Evolutionary conservation across 306 rosid species (phyloP), one percentile per base, ranked within the genome.

Genomic region (Astragalus glycyphyllos): DNA sequence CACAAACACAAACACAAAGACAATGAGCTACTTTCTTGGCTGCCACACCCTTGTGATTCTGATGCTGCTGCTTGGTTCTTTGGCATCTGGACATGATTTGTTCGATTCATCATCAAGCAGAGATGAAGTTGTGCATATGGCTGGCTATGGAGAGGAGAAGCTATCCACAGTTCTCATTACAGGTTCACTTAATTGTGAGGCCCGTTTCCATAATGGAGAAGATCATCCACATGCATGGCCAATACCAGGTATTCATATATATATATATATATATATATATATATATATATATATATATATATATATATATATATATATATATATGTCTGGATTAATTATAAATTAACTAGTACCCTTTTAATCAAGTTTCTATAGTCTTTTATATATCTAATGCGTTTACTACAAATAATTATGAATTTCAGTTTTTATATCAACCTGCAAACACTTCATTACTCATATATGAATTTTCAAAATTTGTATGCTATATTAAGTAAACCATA

Each of bases 111-210:
- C 77, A 53, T 68, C 80, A 37, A 84, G 83, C 84, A 80, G 88
- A 74, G 88, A 91, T 4, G 96, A 94, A 37, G 65, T 84, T 77
- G 81, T 80, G 77, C 73, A 79, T 45, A 74, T 85, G 29, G 97
- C 97, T 66, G 99, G 99, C 37, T 91, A 94, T 81, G 97, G 99
- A 62, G 96, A 94, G 69, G 90, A 91, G 65, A 94, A 82, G 81
- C 86, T 94, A 16, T 94, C 99, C 64, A 94, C 97, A 0, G 99
- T 94, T n/a, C 80, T 94, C 7, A 77, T 94, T 35, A 83, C 90
- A 9, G 99, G 97, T 3, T 94, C 99, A 2, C 61, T 94, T 73
- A 68, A 77, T 76, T 91, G 96, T 45, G 78, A 88, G 54, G 60
- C 87, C 31, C 49, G 80, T 83, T 47, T 71, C 47, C 75, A 74